Base-by-base conservation (phyloP, 2,329 filamentous ascomycete species). In the Chalara sp. region DNA sequence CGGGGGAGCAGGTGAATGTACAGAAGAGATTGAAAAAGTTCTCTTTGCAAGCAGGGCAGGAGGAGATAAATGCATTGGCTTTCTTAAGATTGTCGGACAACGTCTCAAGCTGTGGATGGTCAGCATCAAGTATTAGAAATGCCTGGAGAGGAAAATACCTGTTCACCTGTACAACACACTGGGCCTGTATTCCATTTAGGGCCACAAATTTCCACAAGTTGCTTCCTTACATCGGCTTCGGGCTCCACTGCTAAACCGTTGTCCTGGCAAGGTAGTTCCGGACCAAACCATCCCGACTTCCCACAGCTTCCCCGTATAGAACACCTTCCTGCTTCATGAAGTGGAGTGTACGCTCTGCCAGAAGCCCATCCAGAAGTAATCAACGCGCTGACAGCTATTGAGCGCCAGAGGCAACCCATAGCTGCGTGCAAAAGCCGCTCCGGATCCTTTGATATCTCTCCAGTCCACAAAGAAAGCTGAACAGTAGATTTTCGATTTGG, bases 1-100 rank as follows among this genome's bases (percentile, higher is more conserved):
- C 87, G 5, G 95, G 92, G 5, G 93, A 99, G 73, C 95, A 99
- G 2, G 91, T 97, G 65, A 99, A 97, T 5, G 90, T 95, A 72
- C 93, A 99, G 69, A 99, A 99, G 43, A 95, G 76, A 72, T 99
- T 95, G 76, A 89, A 97, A 75, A 99, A 99, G 74, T 99, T 99
- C 62, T 91, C 86, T 70, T 93, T 95, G 79, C 93, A 99, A 32
- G 95, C 93, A 1, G 93, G 93, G 67, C 93, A 99, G 7, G 90
- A 89, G 30, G 90, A 84, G 66, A 99, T 90, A 64, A 99, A 86
- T 53, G 86, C 83, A 61, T 91, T 89, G 2, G 90, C 92, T 28
- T 89, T 89, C 59, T 88, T 86, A 52, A 99, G 78, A 63, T 96
- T 95, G 54, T 81, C 85, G 61, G 88, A 85, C 55, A 99, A 81